Conservation (phyloP, 495 filamentous ascomycete genomes). For the Trichoderma parareesei region DNA sequence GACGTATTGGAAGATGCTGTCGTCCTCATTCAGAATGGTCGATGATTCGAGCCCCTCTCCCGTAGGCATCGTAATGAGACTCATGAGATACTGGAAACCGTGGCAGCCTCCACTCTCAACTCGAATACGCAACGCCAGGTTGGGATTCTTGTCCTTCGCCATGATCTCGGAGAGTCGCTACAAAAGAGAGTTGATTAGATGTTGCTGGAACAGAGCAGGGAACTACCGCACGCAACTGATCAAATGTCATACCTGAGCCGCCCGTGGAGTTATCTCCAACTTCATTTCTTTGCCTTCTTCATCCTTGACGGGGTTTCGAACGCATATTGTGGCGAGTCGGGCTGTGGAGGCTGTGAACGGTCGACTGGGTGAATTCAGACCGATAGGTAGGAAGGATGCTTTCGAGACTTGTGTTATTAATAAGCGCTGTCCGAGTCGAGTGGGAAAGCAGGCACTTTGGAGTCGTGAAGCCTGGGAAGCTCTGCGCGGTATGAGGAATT, state of each 20-base stretch:
- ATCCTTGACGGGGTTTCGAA: slow-evolving; percentile 58
- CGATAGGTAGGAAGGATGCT: slow-evolving; percentile 10
- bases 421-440: slow-evolving; percentile 1
- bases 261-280: slow-evolving; percentile 72
- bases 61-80: slow-evolving; percentile 53
- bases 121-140: slow-evolving; percentile 77
- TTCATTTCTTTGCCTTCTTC: slow-evolving; percentile 76
- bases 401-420: not conserved
- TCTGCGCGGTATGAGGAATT: slow-evolving; percentile 12
- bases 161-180: slow-evolving; percentile 65
- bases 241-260: slow-evolving; percentile 55
- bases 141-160: slow-evolving; percentile 66
- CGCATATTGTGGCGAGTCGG: slow-evolving; percentile 28
- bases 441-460: not conserved
- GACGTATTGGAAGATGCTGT: slow-evolving; percentile 52
- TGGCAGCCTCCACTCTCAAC: slow-evolving; percentile 93
- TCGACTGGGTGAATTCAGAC: slow-evolving; percentile 11
- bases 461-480: not conserved
- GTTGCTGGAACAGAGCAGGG: too few relatives aligned
- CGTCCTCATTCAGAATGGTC: slow-evolving; percentile 51
- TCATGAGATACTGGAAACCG: slow-evolving; percentile 96
- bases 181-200: too few relatives aligned
- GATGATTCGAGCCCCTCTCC: slow-evolving; percentile 19
- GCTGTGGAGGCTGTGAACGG: slow-evolving; percentile 26
- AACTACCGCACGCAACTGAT: too few relatives aligned